phyloP scores from a whole-genome alignment of 2,329 filamentous ascomycete species.

The Fusarium devonianum region DNA sequence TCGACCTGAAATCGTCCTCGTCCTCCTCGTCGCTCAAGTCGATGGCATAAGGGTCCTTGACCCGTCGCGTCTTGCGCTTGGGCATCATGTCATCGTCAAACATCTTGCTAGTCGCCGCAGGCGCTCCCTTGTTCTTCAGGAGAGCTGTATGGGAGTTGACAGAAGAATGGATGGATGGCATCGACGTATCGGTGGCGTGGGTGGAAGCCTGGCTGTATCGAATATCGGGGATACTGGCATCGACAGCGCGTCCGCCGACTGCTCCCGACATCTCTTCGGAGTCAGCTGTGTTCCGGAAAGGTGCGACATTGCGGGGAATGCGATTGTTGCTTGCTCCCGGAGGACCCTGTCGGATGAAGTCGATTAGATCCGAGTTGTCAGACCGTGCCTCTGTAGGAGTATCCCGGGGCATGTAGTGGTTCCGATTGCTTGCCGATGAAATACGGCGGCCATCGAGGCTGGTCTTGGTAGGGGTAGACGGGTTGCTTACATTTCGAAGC shows the following conservation, averaged over 20 bases:
- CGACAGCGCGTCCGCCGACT: conserved; percentile 62
- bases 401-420: conserved; percentile 74
- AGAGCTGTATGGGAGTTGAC: conserved; percentile 80
- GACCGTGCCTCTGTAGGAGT: conserved; percentile 67
- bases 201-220: conserved; percentile 65
- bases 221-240: conserved; percentile 64
- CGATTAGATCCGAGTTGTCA: conserved; percentile 86
- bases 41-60: conserved; percentile 92
- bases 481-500: conserved; percentile 46
- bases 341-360: conserved; percentile 91
- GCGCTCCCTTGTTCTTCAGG: conserved; percentile 52
- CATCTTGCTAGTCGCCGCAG: conserved; percentile 44
- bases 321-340: conserved; percentile 67
- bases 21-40: conserved; percentile 75
- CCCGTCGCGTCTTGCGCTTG: conserved; percentile 76
- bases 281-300: conserved; percentile 85
- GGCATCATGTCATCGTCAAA: conserved; percentile 66
- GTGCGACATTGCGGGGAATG: conserved; percentile 83
- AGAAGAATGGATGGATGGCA: conserved; percentile 66
- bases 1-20: conserved; percentile 54
- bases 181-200: conserved; percentile 64
- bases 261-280: conserved; percentile 72
- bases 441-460: conserved; percentile 51
- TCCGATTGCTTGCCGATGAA: conserved; percentile 53
- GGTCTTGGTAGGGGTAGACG: conserved; percentile 45